phyloP scores from a whole-genome alignment of 2,329 filamentous ascomycete genomes.

The Didymella exigua region DNA sequence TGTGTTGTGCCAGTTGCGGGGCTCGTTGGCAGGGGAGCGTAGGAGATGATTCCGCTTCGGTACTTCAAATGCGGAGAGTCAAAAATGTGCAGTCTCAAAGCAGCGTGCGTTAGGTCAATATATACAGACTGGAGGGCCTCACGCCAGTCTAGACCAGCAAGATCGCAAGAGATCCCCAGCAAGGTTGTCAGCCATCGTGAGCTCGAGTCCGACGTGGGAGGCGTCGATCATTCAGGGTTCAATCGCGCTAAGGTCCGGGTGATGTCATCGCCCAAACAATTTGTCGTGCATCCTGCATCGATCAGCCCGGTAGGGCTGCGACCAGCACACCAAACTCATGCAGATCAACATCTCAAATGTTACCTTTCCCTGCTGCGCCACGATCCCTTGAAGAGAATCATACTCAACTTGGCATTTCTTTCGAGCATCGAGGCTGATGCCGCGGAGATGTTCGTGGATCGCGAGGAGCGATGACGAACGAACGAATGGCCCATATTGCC shows the following conservation, averaged over 20 bases:
- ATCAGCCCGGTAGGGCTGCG: background rate
- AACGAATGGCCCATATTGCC: background rate
- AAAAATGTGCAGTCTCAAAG: background rate
- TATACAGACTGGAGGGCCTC: constrained; percentile 9
- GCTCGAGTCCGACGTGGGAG: constrained; percentile 2
- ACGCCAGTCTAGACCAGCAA: constrained; percentile 12
- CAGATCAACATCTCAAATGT: constrained; percentile 7
- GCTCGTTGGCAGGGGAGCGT: constrained; percentile 11
- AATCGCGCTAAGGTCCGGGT: constrained; percentile 2
- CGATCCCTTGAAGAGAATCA: background rate
- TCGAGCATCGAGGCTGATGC: background rate
- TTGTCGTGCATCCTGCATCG: background rate
- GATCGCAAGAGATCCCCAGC: constrained; percentile 9
- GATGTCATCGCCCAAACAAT: constrained; percentile 11
- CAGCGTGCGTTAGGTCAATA: background rate
- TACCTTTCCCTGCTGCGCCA: constrained; percentile 11
- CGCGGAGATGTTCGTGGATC: background rate
- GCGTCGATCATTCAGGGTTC: constrained; percentile 17
- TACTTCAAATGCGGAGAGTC: background rate
- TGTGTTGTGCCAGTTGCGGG: constrained; percentile 16
- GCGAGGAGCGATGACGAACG: background rate
- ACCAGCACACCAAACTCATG: constrained; percentile 13
- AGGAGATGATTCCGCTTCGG: background rate
- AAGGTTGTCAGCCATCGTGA: constrained; percentile 14
- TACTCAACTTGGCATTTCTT: background rate